A percentile compares a stretch with the other conserved stretches of the same genome.
phyloP scores from a whole-genome alignment of 2,329 filamentous ascomycete genomes.

The Mariannaea sp. region DNA sequence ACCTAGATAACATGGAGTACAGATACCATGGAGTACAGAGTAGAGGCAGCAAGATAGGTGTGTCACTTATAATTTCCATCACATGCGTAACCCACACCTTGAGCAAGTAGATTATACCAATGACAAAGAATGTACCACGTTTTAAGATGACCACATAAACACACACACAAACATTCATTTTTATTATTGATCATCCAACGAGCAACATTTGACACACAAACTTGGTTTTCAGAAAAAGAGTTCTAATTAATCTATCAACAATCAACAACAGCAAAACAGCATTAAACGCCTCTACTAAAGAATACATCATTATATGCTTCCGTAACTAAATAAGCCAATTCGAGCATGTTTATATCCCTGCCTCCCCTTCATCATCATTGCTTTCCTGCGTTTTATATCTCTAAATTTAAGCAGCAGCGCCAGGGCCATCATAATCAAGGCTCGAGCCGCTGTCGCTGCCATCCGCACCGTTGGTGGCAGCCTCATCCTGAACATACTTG shows the following conservation, averaged over 20 bases:
- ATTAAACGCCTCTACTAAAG: slow-evolving; percentile 34
- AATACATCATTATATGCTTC: slow-evolving; percentile 38
- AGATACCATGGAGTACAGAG: too few species aligned
- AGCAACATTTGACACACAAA: background rate
- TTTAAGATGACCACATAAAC: too few species aligned
- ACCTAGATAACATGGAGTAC: too few species aligned
- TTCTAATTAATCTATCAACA: slow-evolving; percentile 29
- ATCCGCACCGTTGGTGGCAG: slow-evolving; percentile 39
- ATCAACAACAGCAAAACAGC: slow-evolving; percentile 15
- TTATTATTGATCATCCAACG: slow-evolving; percentile 5
- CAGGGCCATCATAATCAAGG: slow-evolving; percentile 48
- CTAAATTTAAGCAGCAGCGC: slow-evolving; percentile 50
- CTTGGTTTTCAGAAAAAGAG: too few species aligned
- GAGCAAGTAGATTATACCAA: too few species aligned
- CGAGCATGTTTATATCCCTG: slow-evolving; percentile 31
- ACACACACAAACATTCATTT: background rate
- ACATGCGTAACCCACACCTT: too few species aligned
- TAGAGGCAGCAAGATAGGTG: too few species aligned
- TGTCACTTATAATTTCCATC: too few species aligned
- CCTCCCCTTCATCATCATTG: slow-evolving; percentile 34
- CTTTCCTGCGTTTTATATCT: slow-evolving; percentile 30
- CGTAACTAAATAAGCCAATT: slow-evolving; percentile 29
- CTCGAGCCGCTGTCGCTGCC: slow-evolving; percentile 48
- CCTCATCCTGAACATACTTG: slow-evolving; percentile 64
- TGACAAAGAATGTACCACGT: too few species aligned